These are phyloP conservation scores for Dillenia suffruticosa DNA, from an alignment of 164 flowering plant genomes.

Conservation along the genomic window DNA sequence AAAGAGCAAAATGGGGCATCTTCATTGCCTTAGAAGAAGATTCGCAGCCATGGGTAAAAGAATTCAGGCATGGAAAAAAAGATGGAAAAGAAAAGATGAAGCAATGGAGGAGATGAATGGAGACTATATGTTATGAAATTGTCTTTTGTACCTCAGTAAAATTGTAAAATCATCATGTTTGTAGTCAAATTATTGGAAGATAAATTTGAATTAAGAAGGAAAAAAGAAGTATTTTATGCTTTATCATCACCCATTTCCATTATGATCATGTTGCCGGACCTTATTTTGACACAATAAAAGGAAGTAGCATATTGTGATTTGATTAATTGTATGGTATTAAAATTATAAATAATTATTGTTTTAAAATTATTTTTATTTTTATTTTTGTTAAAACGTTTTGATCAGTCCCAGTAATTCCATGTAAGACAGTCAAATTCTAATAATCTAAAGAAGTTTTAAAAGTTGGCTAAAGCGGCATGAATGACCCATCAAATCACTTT, in stretches of 20 bases:
- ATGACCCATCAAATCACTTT: too few relatives aligned
- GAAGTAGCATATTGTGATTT: too few relatives aligned
- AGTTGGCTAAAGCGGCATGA: too few relatives aligned
- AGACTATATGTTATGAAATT: conserved; percentile 2
- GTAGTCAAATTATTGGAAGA: conserved; percentile 23
- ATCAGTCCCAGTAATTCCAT: too few relatives aligned
- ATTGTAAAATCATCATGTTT: conserved; percentile 39
- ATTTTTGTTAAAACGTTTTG: too few relatives aligned
- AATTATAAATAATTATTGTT: too few relatives aligned
- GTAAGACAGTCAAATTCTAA: too few relatives aligned
- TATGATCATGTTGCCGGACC: background rate
- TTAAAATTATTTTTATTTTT: too few relatives aligned
- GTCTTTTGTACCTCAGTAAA: conserved; percentile 26
- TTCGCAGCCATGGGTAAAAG: background rate
- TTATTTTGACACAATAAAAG: background rate
- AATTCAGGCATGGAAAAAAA: background rate
- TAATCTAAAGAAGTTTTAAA: too few relatives aligned
- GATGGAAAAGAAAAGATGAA: conserved; percentile 1
- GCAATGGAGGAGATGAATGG: background rate
- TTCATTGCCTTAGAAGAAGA: background rate
- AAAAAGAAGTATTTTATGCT: conserved; percentile 8
- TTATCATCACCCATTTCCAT: background rate
- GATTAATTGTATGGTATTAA: too few relatives aligned
- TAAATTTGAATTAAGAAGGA: too few relatives aligned
- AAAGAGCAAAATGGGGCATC: background rate